Conservation (phyloP, 768 basidiomycete species). For the Leucosporidium yakuticum region DNA sequence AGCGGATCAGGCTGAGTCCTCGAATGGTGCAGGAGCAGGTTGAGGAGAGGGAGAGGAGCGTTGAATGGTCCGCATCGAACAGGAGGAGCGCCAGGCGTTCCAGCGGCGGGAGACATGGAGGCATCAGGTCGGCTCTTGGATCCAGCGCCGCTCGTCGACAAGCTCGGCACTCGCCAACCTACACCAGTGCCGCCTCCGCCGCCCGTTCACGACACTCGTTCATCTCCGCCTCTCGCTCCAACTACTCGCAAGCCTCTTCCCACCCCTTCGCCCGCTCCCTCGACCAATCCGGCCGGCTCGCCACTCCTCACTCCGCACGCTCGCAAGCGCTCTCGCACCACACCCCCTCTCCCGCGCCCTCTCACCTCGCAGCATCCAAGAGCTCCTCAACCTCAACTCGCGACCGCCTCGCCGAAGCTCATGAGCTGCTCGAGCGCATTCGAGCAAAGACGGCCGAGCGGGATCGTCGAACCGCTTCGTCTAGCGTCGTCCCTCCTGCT, state of each 20-base stretch:
- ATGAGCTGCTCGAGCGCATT: conserved; percentile 3
- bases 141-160: too few species aligned
- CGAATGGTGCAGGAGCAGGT: conserved; percentile 56
- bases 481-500: background rate
- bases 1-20: conserved; percentile 73
- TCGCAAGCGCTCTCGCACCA: background rate
- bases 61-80: background rate
- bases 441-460: background rate
- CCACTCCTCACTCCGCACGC: background rate
- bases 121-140: conserved; percentile 8
- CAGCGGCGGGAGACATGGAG: conserved; percentile 12
- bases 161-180: too few species aligned
- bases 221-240: too few species aligned
- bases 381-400: background rate
- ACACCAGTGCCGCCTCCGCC: too few species aligned
- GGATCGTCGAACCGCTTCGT: background rate
- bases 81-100: background rate
- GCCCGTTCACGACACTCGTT: too few species aligned
- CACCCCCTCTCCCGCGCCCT: too few species aligned
- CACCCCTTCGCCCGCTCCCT: conserved; percentile 4
- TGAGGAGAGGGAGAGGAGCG: conserved; percentile 47
- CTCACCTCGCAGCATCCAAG: background rate
- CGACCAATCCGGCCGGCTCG: background rate
- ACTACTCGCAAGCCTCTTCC: background rate
- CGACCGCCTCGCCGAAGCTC: background rate